phyloP scores from a whole-genome alignment of 2,329 filamentous ascomycete species.

The Trichoderma brevicompactum region DNA sequence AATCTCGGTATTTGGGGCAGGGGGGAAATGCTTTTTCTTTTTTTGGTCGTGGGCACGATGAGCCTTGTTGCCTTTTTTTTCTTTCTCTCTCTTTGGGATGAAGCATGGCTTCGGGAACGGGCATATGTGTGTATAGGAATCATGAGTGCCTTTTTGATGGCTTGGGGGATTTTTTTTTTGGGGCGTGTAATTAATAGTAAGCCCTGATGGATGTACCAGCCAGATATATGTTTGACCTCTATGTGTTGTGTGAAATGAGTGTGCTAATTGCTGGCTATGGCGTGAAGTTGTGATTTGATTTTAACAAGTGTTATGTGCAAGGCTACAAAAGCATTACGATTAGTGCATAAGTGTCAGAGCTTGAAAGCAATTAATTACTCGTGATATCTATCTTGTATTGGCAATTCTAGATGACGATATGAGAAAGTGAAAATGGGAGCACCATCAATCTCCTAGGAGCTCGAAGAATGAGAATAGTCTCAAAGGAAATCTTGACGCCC shows the following conservation, averaged over 20 bases:
- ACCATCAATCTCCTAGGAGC: too few species aligned
- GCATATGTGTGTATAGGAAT: conserved; percentile 2
- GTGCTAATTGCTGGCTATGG: too few species aligned
- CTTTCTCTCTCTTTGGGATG: not conserved
- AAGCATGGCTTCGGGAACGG: not conserved
- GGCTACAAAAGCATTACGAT: too few species aligned
- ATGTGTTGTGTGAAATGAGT: not conserved
- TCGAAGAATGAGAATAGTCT: too few species aligned
- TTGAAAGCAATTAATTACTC: too few species aligned
- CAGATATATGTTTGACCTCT: not conserved
- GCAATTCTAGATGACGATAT: too few species aligned
- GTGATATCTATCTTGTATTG: too few species aligned
- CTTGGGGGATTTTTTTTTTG: not conserved
- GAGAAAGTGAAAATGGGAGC: too few species aligned
- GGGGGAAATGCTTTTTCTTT: not conserved
- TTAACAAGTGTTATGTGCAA: too few species aligned
- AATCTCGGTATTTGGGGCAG: not conserved
- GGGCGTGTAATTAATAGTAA: conserved; percentile 11
- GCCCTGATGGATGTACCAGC: not conserved
- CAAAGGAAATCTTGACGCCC: too few species aligned
- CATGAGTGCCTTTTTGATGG: conserved; percentile 4
- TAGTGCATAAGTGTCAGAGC: too few species aligned
- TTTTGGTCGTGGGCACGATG: not conserved
- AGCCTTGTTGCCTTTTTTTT: not conserved
- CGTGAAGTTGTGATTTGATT: too few species aligned